These are phyloP conservation scores for Eucalyptus erythrocorys DNA, from an alignment of 345 rosid genomes.

Conservation along the genomic window DNA sequence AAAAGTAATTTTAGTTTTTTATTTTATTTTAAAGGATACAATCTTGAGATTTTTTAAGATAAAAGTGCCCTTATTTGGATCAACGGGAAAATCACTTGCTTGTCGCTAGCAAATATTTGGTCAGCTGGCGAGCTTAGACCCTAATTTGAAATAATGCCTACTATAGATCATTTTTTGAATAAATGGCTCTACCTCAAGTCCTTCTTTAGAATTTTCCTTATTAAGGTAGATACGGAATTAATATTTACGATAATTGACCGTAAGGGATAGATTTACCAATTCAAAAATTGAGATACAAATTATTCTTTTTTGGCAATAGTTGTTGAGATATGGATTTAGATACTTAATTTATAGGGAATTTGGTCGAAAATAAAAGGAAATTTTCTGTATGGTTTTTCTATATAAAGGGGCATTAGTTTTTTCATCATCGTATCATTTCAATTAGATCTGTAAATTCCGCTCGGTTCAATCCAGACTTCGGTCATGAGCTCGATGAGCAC, in stretches of 20 bases:
- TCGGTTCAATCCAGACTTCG: background rate
- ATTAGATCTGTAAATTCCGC: background rate
- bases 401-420: background rate
- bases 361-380: background rate
- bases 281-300: background rate
- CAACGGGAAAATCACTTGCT: background rate
- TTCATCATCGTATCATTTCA: background rate
- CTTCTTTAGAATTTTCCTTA: background rate
- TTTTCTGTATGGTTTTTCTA: background rate
- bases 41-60: background rate
- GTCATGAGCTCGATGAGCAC: background rate
- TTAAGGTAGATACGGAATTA: background rate
- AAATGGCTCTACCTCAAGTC: background rate
- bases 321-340: background rate
- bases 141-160: background rate
- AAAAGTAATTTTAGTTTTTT: background rate
- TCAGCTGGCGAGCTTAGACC: accelerated
- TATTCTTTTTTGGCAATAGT: background rate
- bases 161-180: no score
- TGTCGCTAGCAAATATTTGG: background rate
- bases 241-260: background rate
- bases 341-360: background rate
- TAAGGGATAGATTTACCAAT: background rate
- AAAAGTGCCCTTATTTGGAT: background rate
- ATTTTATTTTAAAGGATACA: background rate